Evolutionary conservation across 805 yeast genomes (phyloP).

Genomic region (Kazachstania kunashirensis): DNA sequence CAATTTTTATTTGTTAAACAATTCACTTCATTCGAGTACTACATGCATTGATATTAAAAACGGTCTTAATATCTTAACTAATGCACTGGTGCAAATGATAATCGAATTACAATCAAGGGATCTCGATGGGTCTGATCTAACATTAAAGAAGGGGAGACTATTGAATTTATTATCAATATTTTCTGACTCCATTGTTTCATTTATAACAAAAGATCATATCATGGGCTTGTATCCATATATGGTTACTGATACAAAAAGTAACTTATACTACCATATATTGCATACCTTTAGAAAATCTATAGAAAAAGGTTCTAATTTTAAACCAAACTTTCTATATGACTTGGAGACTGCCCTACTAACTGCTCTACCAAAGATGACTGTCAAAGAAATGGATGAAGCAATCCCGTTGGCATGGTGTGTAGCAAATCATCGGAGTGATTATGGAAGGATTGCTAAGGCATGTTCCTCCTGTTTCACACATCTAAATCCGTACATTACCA

Average conservation of each 20-base stretch:
- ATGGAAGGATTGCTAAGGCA: conserved; percentile 47
- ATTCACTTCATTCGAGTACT: conserved; percentile 13
- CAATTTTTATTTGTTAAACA: conserved; percentile 34
- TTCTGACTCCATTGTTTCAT: conserved; percentile 41
- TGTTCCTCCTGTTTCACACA: conserved; percentile 50
- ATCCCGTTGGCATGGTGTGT: conserved; percentile 59
- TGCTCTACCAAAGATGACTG: conserved; percentile 49
- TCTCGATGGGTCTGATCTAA: conserved; percentile 6
- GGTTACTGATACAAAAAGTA: conserved; percentile 38
- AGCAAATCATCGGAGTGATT: conserved; percentile 38
- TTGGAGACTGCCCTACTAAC: conserved; percentile 45
- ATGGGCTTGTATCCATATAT: conserved; percentile 56
- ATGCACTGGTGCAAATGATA: conserved; percentile 21
- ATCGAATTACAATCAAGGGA: conserved; percentile 27
- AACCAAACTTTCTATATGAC: conserved; percentile 40
- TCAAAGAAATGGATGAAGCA: conserved; percentile 59
- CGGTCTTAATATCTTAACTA: conserved; percentile 13
- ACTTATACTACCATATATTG: conserved; percentile 38
- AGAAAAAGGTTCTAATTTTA: conserved; percentile 35
- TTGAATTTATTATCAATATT: conserved; percentile 41
- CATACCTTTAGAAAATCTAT: conserved; percentile 45
- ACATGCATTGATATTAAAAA: conserved; percentile 6
- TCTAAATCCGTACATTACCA: conserved; percentile 38
- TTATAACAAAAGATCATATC: conserved; percentile 60
- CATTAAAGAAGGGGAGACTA: conserved; percentile 2